A percentile compares a stretch with the other conserved stretches of the same genome.
Evolutionary conservation across 2,329 filamentous ascomycete species (phyloP).

Genomic region (Didymella pinodella): DNA sequence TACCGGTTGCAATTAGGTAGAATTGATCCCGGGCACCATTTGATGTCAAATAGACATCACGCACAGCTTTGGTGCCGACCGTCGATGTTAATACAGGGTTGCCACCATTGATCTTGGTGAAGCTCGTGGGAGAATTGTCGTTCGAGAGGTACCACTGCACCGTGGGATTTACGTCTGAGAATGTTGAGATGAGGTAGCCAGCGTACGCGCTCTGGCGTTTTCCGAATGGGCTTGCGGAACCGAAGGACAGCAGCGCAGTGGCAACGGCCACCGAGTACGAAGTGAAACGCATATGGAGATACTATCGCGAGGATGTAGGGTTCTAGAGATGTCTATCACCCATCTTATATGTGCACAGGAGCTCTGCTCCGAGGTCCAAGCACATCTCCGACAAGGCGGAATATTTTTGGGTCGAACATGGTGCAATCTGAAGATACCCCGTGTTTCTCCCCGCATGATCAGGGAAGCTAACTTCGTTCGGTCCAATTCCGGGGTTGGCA

Average conservation of each 20-base stretch:
- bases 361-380: not conserved
- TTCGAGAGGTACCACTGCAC: conserved; percentile 20
- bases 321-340: too few species aligned
- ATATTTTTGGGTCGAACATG: not conserved
- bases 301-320: not conserved
- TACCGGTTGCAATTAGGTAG: conserved; percentile 20
- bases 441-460: not conserved
- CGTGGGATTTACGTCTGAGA: conserved; percentile 18
- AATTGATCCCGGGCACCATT: conserved; percentile 17
- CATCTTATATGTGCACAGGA: not conserved
- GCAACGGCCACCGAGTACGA: not conserved
- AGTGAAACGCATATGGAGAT: conserved; percentile 4
- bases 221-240: not conserved
- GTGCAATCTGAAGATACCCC: conserved; percentile 5
- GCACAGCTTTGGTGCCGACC: conserved; percentile 23
- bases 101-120: conserved; percentile 21
- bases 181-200: conserved; percentile 22
- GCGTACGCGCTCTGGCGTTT: conserved; percentile 7
- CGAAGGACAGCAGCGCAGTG: conserved; percentile 3
- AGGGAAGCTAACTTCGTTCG: not conserved
- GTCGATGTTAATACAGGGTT: conserved; percentile 21
- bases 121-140: conserved; percentile 18
- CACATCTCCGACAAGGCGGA: not conserved
- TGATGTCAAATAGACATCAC: conserved; percentile 20
- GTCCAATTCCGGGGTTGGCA: not conserved